Conservation (phyloP, 805 yeast genomes). For the Monosporozyma unispora region DNA sequence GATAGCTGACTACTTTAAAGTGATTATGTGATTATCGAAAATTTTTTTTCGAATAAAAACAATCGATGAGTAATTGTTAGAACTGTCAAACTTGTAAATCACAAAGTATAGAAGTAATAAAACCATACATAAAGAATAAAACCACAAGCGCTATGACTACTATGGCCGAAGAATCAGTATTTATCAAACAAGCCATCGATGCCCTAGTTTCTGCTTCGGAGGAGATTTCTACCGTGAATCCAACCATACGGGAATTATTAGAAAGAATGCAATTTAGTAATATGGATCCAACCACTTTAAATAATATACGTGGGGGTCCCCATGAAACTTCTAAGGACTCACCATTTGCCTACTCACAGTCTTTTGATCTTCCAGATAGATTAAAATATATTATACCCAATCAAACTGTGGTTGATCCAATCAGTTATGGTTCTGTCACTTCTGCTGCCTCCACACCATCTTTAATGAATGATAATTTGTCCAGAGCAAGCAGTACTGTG, state of each 20-base stretch:
- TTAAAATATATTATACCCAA: background rate
- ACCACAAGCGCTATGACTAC: background rate
- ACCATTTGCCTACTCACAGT: background rate
- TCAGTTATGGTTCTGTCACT: background rate
- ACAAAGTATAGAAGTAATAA: no score
- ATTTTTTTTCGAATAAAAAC: background rate
- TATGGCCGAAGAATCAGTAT: constrained; percentile 24
- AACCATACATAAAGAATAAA: no score
- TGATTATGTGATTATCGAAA: background rate
- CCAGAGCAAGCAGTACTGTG: background rate
- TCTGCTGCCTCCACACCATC: background rate
- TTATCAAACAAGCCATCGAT: constrained; percentile 26
- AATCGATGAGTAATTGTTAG: background rate
- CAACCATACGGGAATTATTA: constrained; percentile 24
- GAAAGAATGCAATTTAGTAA: constrained; percentile 11
- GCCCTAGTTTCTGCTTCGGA: constrained; percentile 27
- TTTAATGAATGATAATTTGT: background rate
- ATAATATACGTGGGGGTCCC: background rate
- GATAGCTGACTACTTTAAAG: no score
- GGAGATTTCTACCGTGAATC: constrained; percentile 21
- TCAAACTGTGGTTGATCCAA: constrained; percentile 1
- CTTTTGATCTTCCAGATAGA: background rate
- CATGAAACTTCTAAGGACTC: background rate
- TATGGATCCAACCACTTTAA: background rate
- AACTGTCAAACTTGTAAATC: background rate